Evolutionary conservation across 495 filamentous ascomycete genomes (phyloP).

Genomic region (Penicillium egyptiacum): DNA sequence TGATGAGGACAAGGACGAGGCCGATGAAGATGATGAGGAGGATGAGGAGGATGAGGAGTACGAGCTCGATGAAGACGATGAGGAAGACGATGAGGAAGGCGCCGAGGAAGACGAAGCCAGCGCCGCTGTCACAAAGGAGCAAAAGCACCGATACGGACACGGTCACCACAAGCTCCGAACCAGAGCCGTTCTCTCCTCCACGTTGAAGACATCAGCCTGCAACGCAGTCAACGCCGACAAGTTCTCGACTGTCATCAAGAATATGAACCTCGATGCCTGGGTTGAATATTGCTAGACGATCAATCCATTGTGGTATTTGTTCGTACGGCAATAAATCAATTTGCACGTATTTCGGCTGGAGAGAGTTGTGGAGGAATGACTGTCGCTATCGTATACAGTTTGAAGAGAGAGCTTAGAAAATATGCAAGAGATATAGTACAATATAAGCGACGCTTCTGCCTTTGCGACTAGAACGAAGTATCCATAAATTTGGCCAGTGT

Average conservation of each 20-base stretch:
- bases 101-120: neutral
- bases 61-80: neutral
- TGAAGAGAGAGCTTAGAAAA: neutral
- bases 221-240: constrained; percentile 9
- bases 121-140: neutral
- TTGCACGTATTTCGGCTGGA: neutral
- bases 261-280: constrained; percentile 14
- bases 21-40: neutral
- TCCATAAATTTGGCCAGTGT: neutral
- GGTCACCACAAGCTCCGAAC: constrained; percentile 1
- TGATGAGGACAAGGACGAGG: neutral
- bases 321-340: neutral
- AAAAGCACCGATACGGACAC: neutral
- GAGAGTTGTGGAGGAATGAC: neutral
- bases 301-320: no score
- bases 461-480: neutral
- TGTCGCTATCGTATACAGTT: neutral
- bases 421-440: neutral
- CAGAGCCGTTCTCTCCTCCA: neutral
- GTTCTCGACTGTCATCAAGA: constrained; percentile 16
- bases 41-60: neutral
- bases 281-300: constrained; percentile 10
- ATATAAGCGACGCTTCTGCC: no score
- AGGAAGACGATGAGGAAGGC: neutral
- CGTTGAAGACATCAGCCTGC: constrained; percentile 7